Percentiles rank a stretch among this genome's conserved stretches.
These are phyloP conservation scores for Nicotiana obtusifolia DNA, from an alignment of 257 asterid genomes.

Conservation along the genomic window DNA sequence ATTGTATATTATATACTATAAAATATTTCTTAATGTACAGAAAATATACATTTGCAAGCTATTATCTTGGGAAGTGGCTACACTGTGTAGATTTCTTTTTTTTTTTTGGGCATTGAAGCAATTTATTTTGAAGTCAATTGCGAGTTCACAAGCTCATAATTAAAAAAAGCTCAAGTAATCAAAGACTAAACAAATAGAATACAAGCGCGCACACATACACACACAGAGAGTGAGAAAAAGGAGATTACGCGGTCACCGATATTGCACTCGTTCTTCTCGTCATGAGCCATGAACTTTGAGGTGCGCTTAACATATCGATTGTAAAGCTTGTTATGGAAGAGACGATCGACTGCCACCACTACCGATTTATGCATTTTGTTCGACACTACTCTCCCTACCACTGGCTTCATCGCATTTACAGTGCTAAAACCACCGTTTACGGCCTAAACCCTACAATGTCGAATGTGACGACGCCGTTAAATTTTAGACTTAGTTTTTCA, in stretches of 20 bases:
- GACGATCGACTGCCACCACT: constrained; percentile 86
- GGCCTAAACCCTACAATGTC: not conserved
- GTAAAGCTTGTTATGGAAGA: constrained; percentile 72
- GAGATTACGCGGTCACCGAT: constrained; percentile 60
- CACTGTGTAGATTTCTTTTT: too few relatives aligned
- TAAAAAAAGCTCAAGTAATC: not conserved
- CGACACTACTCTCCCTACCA: constrained; percentile 72
- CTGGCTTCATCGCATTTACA: constrained; percentile 52
- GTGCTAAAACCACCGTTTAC: not conserved
- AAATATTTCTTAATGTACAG: too few relatives aligned
- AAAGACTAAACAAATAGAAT: not conserved
- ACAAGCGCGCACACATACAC: not conserved
- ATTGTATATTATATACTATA: too few relatives aligned
- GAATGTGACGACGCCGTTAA: not conserved
- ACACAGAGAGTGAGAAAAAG: too few relatives aligned
- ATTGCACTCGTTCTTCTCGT: constrained; percentile 57
- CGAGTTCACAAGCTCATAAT: not conserved
- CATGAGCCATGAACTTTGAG: constrained; percentile 95
- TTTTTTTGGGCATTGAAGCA: not conserved
- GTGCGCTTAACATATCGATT: constrained; percentile 86
- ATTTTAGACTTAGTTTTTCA: not conserved
- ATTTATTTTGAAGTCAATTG: not conserved
- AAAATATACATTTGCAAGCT: too few relatives aligned
- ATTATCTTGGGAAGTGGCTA: too few relatives aligned
- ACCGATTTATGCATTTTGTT: constrained; percentile 95